Conservation (phyloP, 352 stramenopile genomes). For the Phytophthora sp. region DNA sequence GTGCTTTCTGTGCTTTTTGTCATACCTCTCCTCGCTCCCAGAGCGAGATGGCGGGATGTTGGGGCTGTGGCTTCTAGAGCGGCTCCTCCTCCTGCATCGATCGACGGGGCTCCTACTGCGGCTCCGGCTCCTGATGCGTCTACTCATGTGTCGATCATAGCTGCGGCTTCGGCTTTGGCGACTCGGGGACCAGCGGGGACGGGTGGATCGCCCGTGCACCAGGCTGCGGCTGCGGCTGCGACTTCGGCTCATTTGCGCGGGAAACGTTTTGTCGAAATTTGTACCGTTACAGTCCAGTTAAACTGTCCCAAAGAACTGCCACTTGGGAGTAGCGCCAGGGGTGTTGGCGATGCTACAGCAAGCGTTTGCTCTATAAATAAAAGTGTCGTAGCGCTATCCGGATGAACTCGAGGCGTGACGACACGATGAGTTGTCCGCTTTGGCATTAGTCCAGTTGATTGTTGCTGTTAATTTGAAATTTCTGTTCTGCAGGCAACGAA, state of each 20-base stretch:
- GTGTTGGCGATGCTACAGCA: background rate
- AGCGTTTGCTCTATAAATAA: background rate
- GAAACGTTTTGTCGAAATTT: slow-evolving; percentile 18
- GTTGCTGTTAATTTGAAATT: background rate
- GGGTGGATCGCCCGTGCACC: slow-evolving; percentile 7
- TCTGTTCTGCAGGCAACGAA: no score
- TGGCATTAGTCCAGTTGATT: background rate
- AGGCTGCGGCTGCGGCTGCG: slow-evolving; percentile 25
- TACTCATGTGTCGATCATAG: slow-evolving; percentile 2
- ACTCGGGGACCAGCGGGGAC: slow-evolving; percentile 7
- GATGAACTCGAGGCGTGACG: slow-evolving; percentile 17
- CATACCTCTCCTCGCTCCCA: slow-evolving; percentile 12
- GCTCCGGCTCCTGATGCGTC: slow-evolving; percentile 13
- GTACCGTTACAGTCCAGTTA: slow-evolving; percentile 17
- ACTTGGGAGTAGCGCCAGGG: no score
- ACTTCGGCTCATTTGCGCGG: slow-evolving; percentile 25
- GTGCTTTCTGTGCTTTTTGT: slow-evolving; percentile 28
- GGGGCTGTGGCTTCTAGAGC: slow-evolving; percentile 21
- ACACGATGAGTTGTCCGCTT: slow-evolving; percentile 3
- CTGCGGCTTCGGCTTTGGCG: slow-evolving; percentile 29
- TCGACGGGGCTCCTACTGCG: slow-evolving; percentile 21
- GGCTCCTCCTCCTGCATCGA: slow-evolving; percentile 12
- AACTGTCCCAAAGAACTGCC: slow-evolving; percentile 2
- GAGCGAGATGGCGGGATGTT: slow-evolving; percentile 4
- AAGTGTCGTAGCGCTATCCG: no score